A percentile compares a stretch with the other conserved stretches of the same genome.
phyloP scores from a whole-genome alignment of 2,329 filamentous ascomycete species.

The Epichloe baconii region DNA sequence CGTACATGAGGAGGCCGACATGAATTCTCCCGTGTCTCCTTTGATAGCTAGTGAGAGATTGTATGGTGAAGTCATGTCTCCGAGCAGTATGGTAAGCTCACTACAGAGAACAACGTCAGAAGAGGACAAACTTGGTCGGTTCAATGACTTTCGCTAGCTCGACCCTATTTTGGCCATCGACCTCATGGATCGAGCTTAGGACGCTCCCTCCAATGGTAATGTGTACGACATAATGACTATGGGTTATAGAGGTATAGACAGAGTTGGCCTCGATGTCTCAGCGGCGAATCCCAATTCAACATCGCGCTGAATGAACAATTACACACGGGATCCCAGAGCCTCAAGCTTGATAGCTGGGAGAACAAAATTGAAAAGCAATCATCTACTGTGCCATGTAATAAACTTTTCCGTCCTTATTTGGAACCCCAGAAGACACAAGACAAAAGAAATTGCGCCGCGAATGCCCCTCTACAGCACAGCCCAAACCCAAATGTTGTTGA shows the following conservation, averaged over 20 bases:
- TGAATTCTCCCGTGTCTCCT: conserved; percentile 2
- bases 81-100: conserved; percentile 2
- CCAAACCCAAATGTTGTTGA: not conserved
- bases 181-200: no score
- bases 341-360: not conserved
- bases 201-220: no score
- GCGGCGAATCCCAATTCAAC: no score
- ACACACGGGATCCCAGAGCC: not conserved
- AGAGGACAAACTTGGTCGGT: conserved; percentile 1
- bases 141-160: not conserved
- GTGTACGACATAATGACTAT: no score
- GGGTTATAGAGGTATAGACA: no score
- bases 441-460: not conserved
- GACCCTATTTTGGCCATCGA: not conserved
- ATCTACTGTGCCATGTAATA: not conserved
- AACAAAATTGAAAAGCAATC: not conserved
- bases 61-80: conserved; percentile 10
- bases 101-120: not conserved
- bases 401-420: not conserved
- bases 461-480: not conserved
- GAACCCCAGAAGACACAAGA: not conserved
- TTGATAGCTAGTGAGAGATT: not conserved
- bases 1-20: conserved; percentile 1
- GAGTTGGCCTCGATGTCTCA: no score
- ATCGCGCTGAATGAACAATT: no score